phyloP scores from a whole-genome alignment of 2,329 filamentous ascomycete genomes.

The Immersiporthe knoxdaviesiana region DNA sequence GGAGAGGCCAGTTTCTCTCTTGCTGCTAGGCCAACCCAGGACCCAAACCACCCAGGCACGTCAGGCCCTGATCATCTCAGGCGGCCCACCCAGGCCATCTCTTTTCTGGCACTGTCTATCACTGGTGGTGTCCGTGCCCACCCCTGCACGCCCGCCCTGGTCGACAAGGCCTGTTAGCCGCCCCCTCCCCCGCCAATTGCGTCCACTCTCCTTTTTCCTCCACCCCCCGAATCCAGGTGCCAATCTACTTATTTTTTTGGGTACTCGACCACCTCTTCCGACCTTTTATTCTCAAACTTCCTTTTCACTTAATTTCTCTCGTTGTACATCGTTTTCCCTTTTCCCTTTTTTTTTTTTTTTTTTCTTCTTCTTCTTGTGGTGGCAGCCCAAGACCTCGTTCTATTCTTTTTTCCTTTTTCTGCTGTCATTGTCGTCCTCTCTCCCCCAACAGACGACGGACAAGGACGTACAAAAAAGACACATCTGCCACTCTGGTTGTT shows the following conservation, averaged over 20 bases:
- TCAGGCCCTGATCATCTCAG: background rate
- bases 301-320: conserved; percentile 1
- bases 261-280: background rate
- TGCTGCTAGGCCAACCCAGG: background rate
- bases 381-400: too few relatives aligned
- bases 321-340: background rate
- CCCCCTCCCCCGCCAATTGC: conserved; percentile 4
- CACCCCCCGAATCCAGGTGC: conserved; percentile 1
- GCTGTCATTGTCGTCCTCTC: conserved; percentile 1
- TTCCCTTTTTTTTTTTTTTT: background rate
- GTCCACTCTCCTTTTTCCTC: conserved; percentile 3
- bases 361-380: background rate
- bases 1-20: background rate
- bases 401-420: too few relatives aligned
- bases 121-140: background rate
- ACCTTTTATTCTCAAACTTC: background rate
- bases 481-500: background rate
- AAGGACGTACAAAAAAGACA: background rate
- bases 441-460: background rate
- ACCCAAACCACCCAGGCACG: too few relatives aligned
- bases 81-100: conserved; percentile 14
- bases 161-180: background rate
- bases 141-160: too few relatives aligned
- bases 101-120: conserved; percentile 12
- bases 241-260: conserved; percentile 12